These are phyloP conservation scores for Sarocladium strictum DNA, from an alignment of 2,329 filamentous ascomycete genomes.

Conservation along the genomic window DNA sequence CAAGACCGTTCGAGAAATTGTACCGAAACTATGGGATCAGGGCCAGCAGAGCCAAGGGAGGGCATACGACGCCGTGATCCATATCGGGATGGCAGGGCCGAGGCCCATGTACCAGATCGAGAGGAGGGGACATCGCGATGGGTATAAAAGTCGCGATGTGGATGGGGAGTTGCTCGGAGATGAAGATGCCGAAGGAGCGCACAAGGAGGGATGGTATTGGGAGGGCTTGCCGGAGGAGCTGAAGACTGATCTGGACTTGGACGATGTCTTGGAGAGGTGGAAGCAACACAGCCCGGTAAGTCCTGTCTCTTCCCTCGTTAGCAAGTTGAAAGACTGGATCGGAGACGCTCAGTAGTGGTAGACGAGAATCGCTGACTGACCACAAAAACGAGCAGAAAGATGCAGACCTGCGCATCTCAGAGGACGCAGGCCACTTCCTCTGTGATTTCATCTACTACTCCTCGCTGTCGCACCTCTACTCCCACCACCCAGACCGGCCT, in stretches of 20 bases:
- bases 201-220: slow-evolving; percentile 45
- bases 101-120: slow-evolving; percentile 64
- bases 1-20: slow-evolving; percentile 52
- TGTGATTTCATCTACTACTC: slow-evolving; percentile 77
- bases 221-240: slow-evolving; percentile 49
- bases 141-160: slow-evolving; percentile 67
- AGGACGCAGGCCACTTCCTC: slow-evolving; percentile 66
- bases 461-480: slow-evolving; percentile 53
- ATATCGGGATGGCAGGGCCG: slow-evolving; percentile 74
- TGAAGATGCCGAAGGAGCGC: slow-evolving; percentile 41
- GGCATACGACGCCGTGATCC: slow-evolving; percentile 58
- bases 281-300: slow-evolving; percentile 42
- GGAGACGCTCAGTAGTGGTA: neutral
- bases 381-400: slow-evolving; percentile 22
- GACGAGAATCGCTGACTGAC: neutral
- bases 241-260: slow-evolving; percentile 48
- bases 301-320: neutral
- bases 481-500: slow-evolving; percentile 29
- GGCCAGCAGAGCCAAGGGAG: slow-evolving; percentile 27
- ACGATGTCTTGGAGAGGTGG: slow-evolving; percentile 53
- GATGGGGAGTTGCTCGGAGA: slow-evolving; percentile 54
- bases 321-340: neutral
- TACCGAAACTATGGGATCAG: slow-evolving; percentile 56
- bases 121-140: slow-evolving; percentile 62
- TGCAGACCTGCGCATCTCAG: slow-evolving; percentile 51